Evolutionary conservation across 1,284 basidiomycete species (phyloP), one percentile per base, ranked within the genome.

Genomic region (Taiwanofungus camphoratus): DNA sequence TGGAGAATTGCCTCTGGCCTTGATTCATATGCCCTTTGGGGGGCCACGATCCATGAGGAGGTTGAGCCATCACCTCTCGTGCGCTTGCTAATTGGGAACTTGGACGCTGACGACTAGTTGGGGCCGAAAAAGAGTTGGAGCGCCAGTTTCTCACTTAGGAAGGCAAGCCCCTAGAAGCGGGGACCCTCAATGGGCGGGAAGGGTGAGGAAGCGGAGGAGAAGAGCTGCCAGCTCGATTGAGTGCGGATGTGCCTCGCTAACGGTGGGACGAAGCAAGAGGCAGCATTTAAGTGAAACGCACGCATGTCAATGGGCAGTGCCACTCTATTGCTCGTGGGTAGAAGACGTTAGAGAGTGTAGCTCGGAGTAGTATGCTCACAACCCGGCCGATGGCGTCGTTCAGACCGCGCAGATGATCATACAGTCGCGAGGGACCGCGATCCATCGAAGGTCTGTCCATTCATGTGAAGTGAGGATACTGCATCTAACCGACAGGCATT

Each of bases 171-270:
- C 11, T 9, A 36, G 41, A 24, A 34, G 43, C 36, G 46, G 40
- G 37, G 41, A 38, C 45, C 45, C 42, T 45, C 41, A 46, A 48
- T 40, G 44, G 52, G 49, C 48, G 35, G 40, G 37, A 44, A 44
- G 42, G 46, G 50, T 46, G 49, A 44, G 30, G 54, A 43, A 46
- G 44, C 35, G 24, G 54, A 67, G 62, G 35, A 54, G 48, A 44
- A 52, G 51, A 41, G 52, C 33, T 61, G 68, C 59, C 52, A 63
- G 63, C 52, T 69, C 68, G 48, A 61, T 57, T 33, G 59, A 49
- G 49, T 54, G 52, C 38, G 61, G 53, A 61, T 75, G 73, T 52
- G 66, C 65, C 72, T 76, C 76, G 68, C 74, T 68, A 64, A 34
- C 50, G 45, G 43, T 46, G 49, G 51, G 50, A 44, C 33, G 49